Percentiles rank a stretch among this genome's conserved stretches.
Conservation (phyloP, 2,329 filamentous ascomycete genomes). For the Pseudogymnoascus sp. region DNA sequence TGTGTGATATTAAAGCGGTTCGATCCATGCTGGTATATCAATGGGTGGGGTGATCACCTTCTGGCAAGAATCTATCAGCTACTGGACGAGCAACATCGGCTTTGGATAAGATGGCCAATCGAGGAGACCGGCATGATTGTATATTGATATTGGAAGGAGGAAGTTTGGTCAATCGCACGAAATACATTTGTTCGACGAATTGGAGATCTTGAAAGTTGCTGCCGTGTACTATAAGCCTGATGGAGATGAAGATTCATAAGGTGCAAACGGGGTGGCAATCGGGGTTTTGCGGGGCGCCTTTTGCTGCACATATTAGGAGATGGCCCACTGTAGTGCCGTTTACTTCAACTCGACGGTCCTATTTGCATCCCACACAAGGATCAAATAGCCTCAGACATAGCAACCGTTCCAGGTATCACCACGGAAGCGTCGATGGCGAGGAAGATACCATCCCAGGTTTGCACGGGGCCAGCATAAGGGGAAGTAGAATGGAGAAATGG, state of each 20-base stretch:
- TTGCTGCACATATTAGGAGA: constrained; percentile 26
- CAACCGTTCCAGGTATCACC: constrained; percentile 12
- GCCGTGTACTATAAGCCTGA: constrained; percentile 12
- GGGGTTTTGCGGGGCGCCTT: constrained; percentile 10
- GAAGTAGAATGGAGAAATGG: constrained; percentile 31
- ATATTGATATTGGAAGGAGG: background rate
- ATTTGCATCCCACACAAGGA: constrained; percentile 20
- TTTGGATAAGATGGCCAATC: constrained; percentile 32
- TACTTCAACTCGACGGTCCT: constrained; percentile 17
- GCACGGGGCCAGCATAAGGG: constrained; percentile 26
- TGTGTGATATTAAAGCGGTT: constrained; percentile 30
- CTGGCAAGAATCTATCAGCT: constrained; percentile 28
- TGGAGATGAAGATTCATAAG: constrained; percentile 16
- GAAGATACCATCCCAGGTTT: constrained; percentile 20
- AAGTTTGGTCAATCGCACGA: background rate
- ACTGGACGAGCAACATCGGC: constrained; percentile 32
- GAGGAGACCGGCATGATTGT: constrained; percentile 23
- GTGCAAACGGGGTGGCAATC: background rate
- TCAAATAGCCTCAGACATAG: constrained; percentile 18
- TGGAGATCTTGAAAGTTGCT: constrained; percentile 23
- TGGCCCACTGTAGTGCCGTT: background rate
- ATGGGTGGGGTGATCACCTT: constrained; percentile 32
- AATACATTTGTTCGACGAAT: constrained; percentile 24
- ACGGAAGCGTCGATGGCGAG: constrained; percentile 20
- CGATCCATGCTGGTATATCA: constrained; percentile 33